Evolutionary conservation across 495 filamentous ascomycete genomes (phyloP), one percentile per base, ranked within the genome.

Genomic region (Penicillium crystallinum): DNA sequence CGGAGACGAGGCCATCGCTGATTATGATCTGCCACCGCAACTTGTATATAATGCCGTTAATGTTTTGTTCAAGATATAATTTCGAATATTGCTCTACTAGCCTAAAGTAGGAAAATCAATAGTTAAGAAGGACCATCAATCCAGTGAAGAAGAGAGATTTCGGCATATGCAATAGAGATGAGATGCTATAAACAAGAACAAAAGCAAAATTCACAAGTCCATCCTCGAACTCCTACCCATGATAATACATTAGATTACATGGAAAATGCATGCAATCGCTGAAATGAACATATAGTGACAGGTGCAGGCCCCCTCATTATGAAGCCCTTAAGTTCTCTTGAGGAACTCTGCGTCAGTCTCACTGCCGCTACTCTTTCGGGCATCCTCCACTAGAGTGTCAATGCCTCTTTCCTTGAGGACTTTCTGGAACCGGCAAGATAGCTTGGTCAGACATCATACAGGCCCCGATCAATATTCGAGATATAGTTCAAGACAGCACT

Each of bases 321-420:
- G 9, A 23, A 39, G 31, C 18, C 18, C 44, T 59, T 51, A 66
- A 39, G 63, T 64, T 17, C 64, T 78, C 56, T 79, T 81, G 67
- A 91, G 75, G 58, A 88, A 79, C 55, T 86, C 77, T 15, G 81
- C 74, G 65, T 96, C 89, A 49, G 84, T 90, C 54, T 95, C 91
- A 52, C 79, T 86, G 61, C 84, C 89, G 57, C 37, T 19, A 25
- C 85, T 84, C 62, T 89, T 87, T 35, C 88, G 77, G 6, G 89
- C 91, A 57, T 96, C 91, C 6, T 89, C 88, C 14, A 96, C 67
- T 77, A 96, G 86, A 47, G 81, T 80, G 64, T 96, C 89, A 62
- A 96, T 91, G 53, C 91, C 90, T 49, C 82, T 80, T 39, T 91
- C 83, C 65, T 92, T 90, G 14, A 96, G 76, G 6, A 85, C 85